Base-by-base conservation (phyloP, 1,139 yeast genomes). In the Candida buenavistaensis region DNA sequence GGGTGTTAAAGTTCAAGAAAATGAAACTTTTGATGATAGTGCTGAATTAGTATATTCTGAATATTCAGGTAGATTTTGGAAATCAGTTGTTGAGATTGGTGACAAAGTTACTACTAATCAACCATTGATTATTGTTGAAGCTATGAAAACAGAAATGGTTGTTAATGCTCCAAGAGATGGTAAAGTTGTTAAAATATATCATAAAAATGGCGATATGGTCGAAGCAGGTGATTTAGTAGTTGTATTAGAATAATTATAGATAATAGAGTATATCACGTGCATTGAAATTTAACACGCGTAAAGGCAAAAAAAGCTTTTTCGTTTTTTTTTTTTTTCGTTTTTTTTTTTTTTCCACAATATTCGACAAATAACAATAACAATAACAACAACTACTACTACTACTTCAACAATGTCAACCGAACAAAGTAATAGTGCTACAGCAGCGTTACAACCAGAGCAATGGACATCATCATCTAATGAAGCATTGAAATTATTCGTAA, bases 61-160 rank as follows among this genome's bases (percentile, higher is more conserved):
- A 57, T 92, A 81, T 55, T 85, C 96, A 9, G 98, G 97, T 38
- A 74, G 97, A 49, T 89, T 92, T 78, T 92, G 97, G 98, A 92
- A 92, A 62, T 78, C 94, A 2, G 68, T 89, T 48, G 95, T 84
- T 22, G 65, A 72, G 36, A 90, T 76, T 29, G 97, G 96, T n/a
- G 94, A 85, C 48, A 62, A 48, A 14, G 95, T 92, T 21, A 66
- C 68, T 35, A 74, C 67, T 38, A 95, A 90, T 23, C 92, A 87
- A 51, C 89, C 89, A 4, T 69, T 92, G 45, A 76, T 92, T 44
- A 88, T 92, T 35, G 87, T 92, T 39, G 97, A 92, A 60, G 97
- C 97, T 36, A 92, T 92, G 97, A 92, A 92, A 70, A 92, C 98
- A 1, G 98, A 92, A 60, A 89, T 92, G 96, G 77, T 80, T 33